phyloP scores from a whole-genome alignment of 192 early-diverging fungal genomes.

The Backusella tarrabulga region DNA sequence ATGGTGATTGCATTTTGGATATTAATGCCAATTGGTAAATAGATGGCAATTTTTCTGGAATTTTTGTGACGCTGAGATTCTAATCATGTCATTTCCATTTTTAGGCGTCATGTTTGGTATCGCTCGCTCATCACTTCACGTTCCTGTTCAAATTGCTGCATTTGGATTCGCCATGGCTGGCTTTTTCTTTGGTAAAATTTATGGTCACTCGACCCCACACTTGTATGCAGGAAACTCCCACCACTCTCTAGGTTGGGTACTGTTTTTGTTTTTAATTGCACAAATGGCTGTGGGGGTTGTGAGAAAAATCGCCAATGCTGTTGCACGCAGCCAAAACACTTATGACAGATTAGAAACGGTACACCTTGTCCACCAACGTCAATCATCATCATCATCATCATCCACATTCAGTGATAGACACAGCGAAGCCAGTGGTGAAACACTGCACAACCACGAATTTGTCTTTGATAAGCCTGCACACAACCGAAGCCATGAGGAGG shows the following conservation, averaged over 20 bases:
- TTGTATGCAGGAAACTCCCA: slow-evolving; percentile 34
- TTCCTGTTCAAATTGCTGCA: slow-evolving; percentile 29
- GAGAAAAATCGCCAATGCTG: slow-evolving; percentile 32
- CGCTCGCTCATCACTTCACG: slow-evolving; percentile 33
- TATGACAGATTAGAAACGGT: slow-evolving; percentile 29
- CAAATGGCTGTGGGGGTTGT: slow-evolving; percentile 31
- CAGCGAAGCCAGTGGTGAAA: slow-evolving; percentile 12
- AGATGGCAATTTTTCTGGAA: neutral
- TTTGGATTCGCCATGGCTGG: slow-evolving; percentile 26
- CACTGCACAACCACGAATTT: slow-evolving; percentile 17
- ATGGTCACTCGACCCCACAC: slow-evolving; percentile 33
- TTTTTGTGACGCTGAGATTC: neutral
- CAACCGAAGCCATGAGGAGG: neutral
- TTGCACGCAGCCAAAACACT: slow-evolving; percentile 5
- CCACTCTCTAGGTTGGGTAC: slow-evolving; percentile 32
- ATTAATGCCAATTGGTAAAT: slow-evolving; percentile 38
- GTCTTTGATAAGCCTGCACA: slow-evolving; percentile 7
- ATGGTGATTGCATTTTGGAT: slow-evolving; percentile 40
- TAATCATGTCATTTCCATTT: neutral
- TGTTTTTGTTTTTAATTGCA: slow-evolving; percentile 27
- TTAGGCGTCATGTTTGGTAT: slow-evolving; percentile 38
- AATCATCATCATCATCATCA: neutral
- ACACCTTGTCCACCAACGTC: slow-evolving; percentile 14
- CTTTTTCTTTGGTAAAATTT: slow-evolving; percentile 32
- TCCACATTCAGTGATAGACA: neutral